Evolutionary conservation across 805 yeast genomes (phyloP), one percentile per base, ranked within the genome.

Genomic region (Metschnikowia cubensis): DNA sequence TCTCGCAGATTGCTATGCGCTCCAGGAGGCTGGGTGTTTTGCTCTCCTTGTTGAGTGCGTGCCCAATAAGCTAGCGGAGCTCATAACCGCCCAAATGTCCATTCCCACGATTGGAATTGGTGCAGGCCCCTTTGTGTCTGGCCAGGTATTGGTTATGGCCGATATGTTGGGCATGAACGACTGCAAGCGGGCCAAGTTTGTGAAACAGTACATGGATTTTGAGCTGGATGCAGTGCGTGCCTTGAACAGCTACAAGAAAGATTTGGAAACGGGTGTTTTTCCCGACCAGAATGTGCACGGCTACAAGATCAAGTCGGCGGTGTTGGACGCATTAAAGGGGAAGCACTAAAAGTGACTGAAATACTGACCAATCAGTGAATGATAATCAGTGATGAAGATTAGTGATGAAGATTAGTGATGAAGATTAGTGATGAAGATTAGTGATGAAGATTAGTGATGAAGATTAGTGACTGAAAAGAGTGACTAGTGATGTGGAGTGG

Each of bases 51-150:
- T 92, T 2, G 99, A 92, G 60, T 95, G 97, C 46, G 79, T 92
- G 3, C 99, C 99, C 1, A 80, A 80, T 49, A 77, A 76, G 50
- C 68, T 94, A 11, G 92, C 92, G 0, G 65, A 73, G 40, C 70
- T 73, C 49, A 81, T 94, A 29, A 87, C 97, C 0, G 63, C 73
- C 2, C 69, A 72, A 13, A 64, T 90, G 32, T 45, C 63, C 1
- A 74, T 92, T 1, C 97, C 98, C 0, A 87, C 95, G 0, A 90
- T 92, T 56, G 99, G 99, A 3, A 92, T 92, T 44, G 99, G 99
- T 4, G 97, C 98, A 0, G 98, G 99, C 0, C 80, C 82, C 20
- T 70, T 70, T 7, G 85, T 92, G 7, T 80, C 87, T 34, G 98
- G 96, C 0, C 98, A 94, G 66, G 96, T 92, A 1, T 74, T 92